Base-by-base conservation (phyloP, 108 stramenopile species). In the Discostella stelligeroides region DNA sequence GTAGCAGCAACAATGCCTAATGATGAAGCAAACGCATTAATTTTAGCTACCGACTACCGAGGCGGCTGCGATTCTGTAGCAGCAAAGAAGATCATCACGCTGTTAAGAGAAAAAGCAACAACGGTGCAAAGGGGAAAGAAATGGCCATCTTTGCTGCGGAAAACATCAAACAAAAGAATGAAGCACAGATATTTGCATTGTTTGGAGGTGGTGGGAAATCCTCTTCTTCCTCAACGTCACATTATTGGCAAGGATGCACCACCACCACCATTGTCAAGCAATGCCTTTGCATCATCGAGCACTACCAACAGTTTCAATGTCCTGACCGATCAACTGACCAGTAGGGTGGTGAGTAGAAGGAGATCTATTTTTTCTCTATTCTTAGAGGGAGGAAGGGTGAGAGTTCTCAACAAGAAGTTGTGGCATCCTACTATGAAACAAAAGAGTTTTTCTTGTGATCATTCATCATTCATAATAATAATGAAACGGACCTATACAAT, bases 231-330 rank as follows among this genome's bases (percentile, higher is more conserved):
- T 8, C 54, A 13, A 11, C 53, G 46, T 39, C 20, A 38, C 47
- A 48, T 39, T 49, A 30, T 8, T n/a, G 30, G 27, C 50, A 37
- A 12, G 51, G 63, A 9, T 41, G 57, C 17, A 28, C 34, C 34
- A n/a, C n/a, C n/a, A n/a, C n/a, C n/a, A 6, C 34, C 34, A 5
- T 34, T 60, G 13, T 81, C 80, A 14, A 67, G 74, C 73, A 91
- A 91, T 63, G 80, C 82, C 25, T 91, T 85, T 77, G 90, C 90
- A 38, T 82, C 80, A 25, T 70, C 80, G 18, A 75, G 64, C 53
- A 75, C 76, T 4, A 85, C 78, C 54, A 91, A 91, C 68, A 85
- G 82, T 38, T 83, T 70, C 67, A 86, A 91, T 65, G 90, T 91
- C 15, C 61, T 88, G 46, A 91, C 90, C 13, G 87, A 82, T 55